These are phyloP conservation scores for Malassezia brasiliensis DNA, from an alignment of 1,284 basidiomycete genomes.

Conservation along the genomic window DNA sequence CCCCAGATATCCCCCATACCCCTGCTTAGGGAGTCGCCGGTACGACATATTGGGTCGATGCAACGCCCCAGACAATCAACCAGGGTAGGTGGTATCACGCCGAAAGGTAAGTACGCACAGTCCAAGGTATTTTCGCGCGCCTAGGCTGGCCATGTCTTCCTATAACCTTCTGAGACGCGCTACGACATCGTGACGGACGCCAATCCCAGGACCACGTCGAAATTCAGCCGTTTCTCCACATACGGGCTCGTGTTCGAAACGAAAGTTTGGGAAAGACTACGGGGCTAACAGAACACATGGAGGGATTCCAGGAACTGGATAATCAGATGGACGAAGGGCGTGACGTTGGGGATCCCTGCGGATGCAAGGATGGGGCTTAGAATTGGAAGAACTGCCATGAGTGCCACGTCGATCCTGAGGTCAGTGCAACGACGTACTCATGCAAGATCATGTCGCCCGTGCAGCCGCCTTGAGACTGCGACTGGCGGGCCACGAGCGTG, in stretches of 20 bases:
- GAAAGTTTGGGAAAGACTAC: not conserved
- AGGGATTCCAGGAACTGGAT: slow-evolving; percentile 6
- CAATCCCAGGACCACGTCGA: too few species aligned
- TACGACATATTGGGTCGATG: too few species aligned
- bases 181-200: too few species aligned
- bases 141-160: too few species aligned
- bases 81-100: too few species aligned
- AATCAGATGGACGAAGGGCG: not conserved
- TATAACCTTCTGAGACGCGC: too few species aligned
- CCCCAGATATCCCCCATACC: too few species aligned
- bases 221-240: too few species aligned
- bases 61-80: too few species aligned
- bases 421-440: not conserved
- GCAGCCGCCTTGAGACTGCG: not conserved
- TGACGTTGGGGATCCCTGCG: not conserved
- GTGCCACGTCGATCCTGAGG: slow-evolving; percentile 3
- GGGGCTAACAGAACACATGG: slow-evolving; percentile 1
- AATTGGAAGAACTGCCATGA: slow-evolving; percentile 4
- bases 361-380: slow-evolving; percentile 1
- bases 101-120: too few species aligned
- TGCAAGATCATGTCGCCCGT: not conserved
- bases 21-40: too few species aligned
- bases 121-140: too few species aligned
- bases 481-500: not conserved
- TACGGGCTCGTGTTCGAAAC: not conserved